Evolutionary conservation across 2,329 filamentous ascomycete genomes (phyloP).

Genomic region (Chaetomium sp.): DNA sequence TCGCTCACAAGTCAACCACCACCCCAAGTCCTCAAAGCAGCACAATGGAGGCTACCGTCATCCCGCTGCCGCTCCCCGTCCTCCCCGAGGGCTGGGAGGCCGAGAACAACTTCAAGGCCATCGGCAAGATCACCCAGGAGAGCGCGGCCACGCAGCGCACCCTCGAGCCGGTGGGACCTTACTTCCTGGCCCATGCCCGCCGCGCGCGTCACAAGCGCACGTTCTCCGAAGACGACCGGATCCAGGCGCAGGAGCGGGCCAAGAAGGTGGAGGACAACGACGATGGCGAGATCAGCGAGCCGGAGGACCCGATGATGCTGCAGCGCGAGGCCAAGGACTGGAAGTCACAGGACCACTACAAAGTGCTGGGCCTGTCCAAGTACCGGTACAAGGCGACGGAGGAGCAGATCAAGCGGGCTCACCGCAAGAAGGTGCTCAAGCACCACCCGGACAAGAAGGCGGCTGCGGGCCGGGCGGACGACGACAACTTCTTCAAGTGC

Average conservation of each 20-base stretch:
- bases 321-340: constrained; percentile 96
- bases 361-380: constrained; percentile 85
- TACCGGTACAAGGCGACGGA: constrained; percentile 90
- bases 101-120: constrained; percentile 86
- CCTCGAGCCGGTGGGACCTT: constrained; percentile 91
- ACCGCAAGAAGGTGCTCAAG: constrained; percentile 98
- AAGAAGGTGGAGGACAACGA: constrained; percentile 92
- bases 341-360: constrained; percentile 99
- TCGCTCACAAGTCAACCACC: constrained; percentile 12
- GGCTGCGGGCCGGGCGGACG: constrained; percentile 75
- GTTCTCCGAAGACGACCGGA: constrained; percentile 96
- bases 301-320: constrained; percentile 88
- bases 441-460: constrained; percentile 99
- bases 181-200: constrained; percentile 95
- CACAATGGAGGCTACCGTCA: constrained; percentile 59
- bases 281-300: constrained; percentile 83
- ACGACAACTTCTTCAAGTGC: constrained; percentile 99
- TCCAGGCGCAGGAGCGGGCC: constrained; percentile 88
- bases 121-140: constrained; percentile 61
- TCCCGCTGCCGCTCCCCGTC: constrained; percentile 62
- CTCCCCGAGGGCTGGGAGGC: constrained; percentile 76
- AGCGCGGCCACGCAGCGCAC: constrained; percentile 67
- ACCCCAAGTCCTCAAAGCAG: not conserved
- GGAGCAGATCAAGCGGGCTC: constrained; percentile 97
- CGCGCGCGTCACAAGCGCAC: constrained; percentile 94